Conservation (phyloP, 2,329 filamentous ascomycete genomes). For the Phaeosphaeriaceae sp. region DNA sequence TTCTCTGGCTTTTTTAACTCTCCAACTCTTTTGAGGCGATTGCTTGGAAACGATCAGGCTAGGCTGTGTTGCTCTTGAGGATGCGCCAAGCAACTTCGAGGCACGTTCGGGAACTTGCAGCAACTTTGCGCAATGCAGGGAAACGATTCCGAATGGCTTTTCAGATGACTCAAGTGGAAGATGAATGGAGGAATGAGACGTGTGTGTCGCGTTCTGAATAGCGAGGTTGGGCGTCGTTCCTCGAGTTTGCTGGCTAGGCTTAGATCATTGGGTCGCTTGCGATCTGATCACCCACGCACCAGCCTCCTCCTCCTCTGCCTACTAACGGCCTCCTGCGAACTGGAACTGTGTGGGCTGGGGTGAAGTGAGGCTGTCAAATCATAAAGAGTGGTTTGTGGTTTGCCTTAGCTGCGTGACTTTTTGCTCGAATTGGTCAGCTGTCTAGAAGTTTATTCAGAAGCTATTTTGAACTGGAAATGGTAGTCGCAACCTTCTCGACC, state of each 20-base stretch:
- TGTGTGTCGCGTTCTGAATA: conserved; percentile 25
- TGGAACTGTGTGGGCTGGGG: conserved; percentile 18
- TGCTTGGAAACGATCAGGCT: no score
- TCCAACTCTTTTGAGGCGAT: neutral
- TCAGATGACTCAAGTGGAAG: conserved; percentile 2
- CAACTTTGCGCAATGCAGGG: conserved; percentile 19
- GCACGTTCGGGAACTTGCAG: conserved; percentile 19
- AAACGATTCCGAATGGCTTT: conserved; percentile 8
- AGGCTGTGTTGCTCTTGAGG: neutral
- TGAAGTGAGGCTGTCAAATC: neutral
- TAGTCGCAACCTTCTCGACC: conserved; percentile 9
- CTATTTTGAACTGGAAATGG: conserved; percentile 18
- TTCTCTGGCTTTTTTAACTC: neutral
- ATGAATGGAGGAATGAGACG: conserved; percentile 10
- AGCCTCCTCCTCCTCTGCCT: conserved; percentile 22
- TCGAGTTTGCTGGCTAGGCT: conserved; percentile 30
- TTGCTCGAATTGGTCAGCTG: neutral
- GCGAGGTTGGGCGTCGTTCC: conserved; percentile 35
- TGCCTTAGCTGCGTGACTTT: neutral
- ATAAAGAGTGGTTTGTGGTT: conserved; percentile 8
- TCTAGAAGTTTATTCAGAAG: neutral
- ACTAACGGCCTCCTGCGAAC: conserved; percentile 18
- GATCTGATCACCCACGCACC: conserved; percentile 16
- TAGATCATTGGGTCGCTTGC: conserved; percentile 32
- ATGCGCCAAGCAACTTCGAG: conserved; percentile 10